These are phyloP conservation scores for Ophiosphaerella herpotricha DNA, from an alignment of 2,329 filamentous ascomycete species.

Conservation along the genomic window DNA sequence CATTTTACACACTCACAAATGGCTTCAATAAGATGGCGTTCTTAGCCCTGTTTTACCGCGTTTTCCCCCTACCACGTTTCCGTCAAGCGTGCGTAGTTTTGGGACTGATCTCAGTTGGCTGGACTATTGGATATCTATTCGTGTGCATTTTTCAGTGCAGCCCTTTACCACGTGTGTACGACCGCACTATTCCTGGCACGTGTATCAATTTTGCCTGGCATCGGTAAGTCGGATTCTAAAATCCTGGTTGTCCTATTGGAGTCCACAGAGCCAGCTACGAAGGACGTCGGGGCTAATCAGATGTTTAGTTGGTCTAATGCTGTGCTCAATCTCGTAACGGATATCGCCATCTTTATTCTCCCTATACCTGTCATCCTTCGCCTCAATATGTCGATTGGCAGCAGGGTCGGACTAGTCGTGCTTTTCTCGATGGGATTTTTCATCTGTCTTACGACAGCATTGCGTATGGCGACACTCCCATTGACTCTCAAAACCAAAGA, in stretches of 20 bases:
- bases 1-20: conserved; percentile 30
- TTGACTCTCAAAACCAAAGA: conserved; percentile 20
- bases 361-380: conserved; percentile 25
- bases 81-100: conserved; percentile 18
- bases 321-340: conserved; percentile 23
- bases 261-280: too few species aligned
- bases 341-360: conserved; percentile 25
- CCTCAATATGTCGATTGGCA: conserved; percentile 27
- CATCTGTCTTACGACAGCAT: conserved; percentile 29
- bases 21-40: conserved; percentile 34
- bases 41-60: conserved; percentile 28
- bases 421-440: conserved; percentile 35
- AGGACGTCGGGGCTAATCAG: not conserved
- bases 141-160: conserved; percentile 29
- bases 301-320: conserved; percentile 26
- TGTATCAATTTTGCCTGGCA: conserved; percentile 28
- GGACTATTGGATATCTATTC: conserved; percentile 22
- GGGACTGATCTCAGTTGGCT: conserved; percentile 18
- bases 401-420: conserved; percentile 21
- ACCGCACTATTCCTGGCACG: conserved; percentile 19
- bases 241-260: too few species aligned
- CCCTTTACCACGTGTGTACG: conserved; percentile 18
- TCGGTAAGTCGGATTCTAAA: conserved; percentile 15
- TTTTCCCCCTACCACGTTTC: conserved; percentile 25
- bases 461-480: conserved; percentile 33